phyloP scores from a whole-genome alignment of 441 rosid genomes.

The Corymbia citriodora region DNA sequence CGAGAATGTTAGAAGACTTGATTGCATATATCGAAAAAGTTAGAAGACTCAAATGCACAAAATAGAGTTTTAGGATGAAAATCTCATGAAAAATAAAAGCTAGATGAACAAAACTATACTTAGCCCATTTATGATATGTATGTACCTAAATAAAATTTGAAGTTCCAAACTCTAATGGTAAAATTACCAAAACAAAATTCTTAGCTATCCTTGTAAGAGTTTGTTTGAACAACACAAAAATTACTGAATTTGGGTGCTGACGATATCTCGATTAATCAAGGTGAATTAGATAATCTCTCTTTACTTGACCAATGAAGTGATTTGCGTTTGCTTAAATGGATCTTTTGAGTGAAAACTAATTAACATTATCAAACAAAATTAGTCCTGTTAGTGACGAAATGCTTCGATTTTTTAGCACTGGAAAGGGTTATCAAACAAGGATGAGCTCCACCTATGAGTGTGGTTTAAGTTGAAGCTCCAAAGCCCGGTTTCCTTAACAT shows the following conservation, averaged over 20 bases:
- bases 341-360: no score
- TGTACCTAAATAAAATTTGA: neutral
- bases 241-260: neutral
- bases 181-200: neutral
- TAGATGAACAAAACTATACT: neutral
- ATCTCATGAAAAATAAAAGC: neutral
- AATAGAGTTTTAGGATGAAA: neutral
- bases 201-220: neutral
- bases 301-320: neutral
- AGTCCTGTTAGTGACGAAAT: neutral
- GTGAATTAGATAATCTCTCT: neutral
- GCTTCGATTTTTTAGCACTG: neutral
- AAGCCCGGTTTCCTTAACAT: neutral
- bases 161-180: neutral
- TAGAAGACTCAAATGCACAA: neutral
- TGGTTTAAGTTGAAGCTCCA: neutral
- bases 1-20: neutral
- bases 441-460: neutral
- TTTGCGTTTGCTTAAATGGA: neutral
- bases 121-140: accelerated
- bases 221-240: neutral
- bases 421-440: no score
- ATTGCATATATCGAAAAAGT: neutral
- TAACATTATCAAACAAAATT: neutral
- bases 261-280: neutral